Conservation (phyloP, 106 monocot genomes). For the Platanthera guangdongensis region DNA sequence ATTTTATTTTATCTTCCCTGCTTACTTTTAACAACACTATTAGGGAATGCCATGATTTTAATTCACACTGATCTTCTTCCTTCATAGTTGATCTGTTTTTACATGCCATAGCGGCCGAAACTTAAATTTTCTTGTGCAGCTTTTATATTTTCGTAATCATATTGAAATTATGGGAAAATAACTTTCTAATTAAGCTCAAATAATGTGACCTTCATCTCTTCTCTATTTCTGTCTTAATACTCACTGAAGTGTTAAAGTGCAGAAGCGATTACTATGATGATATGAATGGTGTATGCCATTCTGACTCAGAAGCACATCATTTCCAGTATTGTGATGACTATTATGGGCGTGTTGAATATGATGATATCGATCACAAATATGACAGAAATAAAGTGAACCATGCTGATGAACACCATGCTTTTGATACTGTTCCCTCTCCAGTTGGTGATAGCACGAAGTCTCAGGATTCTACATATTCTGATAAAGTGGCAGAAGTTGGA, state of each 20-base stretch:
- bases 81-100: not conserved
- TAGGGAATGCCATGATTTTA: not conserved
- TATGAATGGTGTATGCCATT: constrained; percentile 23
- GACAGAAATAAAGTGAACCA: constrained; percentile 15
- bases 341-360: constrained; percentile 39
- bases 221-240: not conserved
- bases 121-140: not conserved
- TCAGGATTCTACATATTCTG: constrained; percentile 20
- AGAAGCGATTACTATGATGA: constrained; percentile 30
- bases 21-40: not conserved
- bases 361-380: constrained; percentile 26
- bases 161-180: not conserved
- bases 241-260: constrained; percentile 19
- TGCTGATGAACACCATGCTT: constrained; percentile 24
- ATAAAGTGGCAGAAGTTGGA: constrained; percentile 33
- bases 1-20: not conserved
- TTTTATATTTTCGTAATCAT: not conserved
- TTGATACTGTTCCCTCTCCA: constrained; percentile 22
- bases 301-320: constrained; percentile 33
- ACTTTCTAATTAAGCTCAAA: not conserved
- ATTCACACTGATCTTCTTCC: not conserved
- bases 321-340: constrained; percentile 35
- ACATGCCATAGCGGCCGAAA: not conserved
- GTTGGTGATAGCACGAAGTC: constrained; percentile 18
- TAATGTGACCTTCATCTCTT: not conserved